phyloP scores from a whole-genome alignment of 768 basidiomycete species.

The Rhodotorula graminis region DNA sequence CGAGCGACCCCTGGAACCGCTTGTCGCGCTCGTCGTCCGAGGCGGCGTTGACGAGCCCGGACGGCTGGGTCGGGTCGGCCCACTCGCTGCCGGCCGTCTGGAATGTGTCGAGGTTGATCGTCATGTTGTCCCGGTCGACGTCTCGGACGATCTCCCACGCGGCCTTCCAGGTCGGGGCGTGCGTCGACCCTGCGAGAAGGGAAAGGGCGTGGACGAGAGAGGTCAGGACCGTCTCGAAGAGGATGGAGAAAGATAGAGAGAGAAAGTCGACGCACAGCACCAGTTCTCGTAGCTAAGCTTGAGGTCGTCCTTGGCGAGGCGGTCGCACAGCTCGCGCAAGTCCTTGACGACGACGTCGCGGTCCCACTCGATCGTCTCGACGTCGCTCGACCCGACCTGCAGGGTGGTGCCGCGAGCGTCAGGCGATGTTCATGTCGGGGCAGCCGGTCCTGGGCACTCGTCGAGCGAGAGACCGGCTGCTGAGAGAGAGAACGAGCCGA shows the following conservation, averaged over 20 bases:
- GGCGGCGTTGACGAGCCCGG: conserved; percentile 32
- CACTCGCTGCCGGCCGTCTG: conserved; percentile 41
- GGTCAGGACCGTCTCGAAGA: too few species aligned
- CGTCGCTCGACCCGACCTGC: conserved; percentile 38
- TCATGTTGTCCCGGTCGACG: conserved; percentile 36
- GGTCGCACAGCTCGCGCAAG: conserved; percentile 38
- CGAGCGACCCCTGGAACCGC: conserved; percentile 22
- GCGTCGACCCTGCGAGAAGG: conserved; percentile 6
- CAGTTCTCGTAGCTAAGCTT: conserved; percentile 41
- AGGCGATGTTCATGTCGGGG: not conserved
- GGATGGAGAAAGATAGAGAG: too few species aligned
- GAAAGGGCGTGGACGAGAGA: too few species aligned
- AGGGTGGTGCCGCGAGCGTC: too few species aligned
- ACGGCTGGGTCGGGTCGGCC: conserved; percentile 36
- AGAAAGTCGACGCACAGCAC: conserved; percentile 24
- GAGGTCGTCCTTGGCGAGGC: conserved; percentile 26
- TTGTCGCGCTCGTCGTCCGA: conserved; percentile 32
- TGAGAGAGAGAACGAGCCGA: not conserved
- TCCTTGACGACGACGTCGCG: conserved; percentile 33
- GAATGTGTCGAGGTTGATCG: conserved; percentile 42
- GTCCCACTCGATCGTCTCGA: conserved; percentile 19
- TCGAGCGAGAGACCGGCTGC: too few species aligned
- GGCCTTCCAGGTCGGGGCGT: conserved; percentile 37
- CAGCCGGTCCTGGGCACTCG: too few species aligned
- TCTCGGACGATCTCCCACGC: conserved; percentile 40